Conservation (phyloP, 768 basidiomycete species). For the Mrakia gelida region DNA sequence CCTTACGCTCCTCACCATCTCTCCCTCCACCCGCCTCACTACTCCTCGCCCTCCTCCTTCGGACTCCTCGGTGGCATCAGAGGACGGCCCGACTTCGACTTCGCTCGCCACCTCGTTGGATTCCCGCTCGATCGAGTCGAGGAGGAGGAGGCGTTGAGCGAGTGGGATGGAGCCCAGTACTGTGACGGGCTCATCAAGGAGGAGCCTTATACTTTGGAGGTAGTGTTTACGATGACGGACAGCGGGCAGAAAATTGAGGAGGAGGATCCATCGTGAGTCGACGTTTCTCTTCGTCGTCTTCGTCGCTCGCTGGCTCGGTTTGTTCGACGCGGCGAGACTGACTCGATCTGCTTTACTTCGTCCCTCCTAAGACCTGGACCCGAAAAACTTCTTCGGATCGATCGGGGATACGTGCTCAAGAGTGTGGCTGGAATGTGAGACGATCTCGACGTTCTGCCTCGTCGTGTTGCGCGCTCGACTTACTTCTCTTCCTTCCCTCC, state of each 20-base stretch:
- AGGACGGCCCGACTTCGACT: constrained; percentile 22
- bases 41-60: background rate
- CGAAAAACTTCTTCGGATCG: constrained; percentile 17
- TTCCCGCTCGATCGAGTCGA: background rate
- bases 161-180: background rate
- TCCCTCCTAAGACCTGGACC: background rate
- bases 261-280: constrained; percentile 18
- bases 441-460: too few species aligned
- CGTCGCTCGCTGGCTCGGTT: background rate
- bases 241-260: background rate
- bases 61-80: background rate
- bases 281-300: background rate
- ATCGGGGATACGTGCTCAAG: background rate
- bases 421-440: constrained; percentile 1
- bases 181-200: constrained; percentile 1
- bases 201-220: constrained; percentile 25
- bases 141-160: background rate
- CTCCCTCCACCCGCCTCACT: background rate
- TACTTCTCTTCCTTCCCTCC: background rate
- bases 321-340: background rate
- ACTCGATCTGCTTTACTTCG: background rate
- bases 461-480: background rate
- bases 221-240: constrained; percentile 9
- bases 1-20: background rate
- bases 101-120: constrained; percentile 9